These are phyloP conservation scores for Pythium monospermum DNA, from an alignment of 352 stramenopile species.

Conservation along the genomic window DNA sequence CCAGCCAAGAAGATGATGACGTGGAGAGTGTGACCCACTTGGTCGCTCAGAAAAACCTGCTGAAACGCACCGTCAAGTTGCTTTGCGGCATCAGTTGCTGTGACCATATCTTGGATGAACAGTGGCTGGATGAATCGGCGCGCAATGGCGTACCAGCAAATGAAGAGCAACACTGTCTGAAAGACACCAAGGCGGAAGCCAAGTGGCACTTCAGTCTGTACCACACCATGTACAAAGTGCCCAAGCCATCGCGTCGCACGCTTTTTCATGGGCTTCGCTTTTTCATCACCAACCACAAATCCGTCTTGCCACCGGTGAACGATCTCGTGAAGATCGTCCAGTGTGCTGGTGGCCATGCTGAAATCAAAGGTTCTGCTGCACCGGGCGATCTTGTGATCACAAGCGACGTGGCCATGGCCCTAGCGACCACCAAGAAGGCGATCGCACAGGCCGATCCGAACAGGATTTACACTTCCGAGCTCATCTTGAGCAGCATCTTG, in stretches of 20 bases:
- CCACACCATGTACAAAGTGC: constrained; percentile 40
- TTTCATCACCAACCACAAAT: constrained; percentile 51
- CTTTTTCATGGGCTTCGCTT: constrained; percentile 30
- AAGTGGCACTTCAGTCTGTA: constrained; percentile 48
- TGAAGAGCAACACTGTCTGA: constrained; percentile 34
- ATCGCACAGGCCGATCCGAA: constrained; percentile 13
- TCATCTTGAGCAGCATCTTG: constrained; percentile 40
- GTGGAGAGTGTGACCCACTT: constrained; percentile 47
- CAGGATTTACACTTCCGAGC: constrained; percentile 32
- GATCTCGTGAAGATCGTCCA: constrained; percentile 32
- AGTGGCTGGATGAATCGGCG: constrained; percentile 42
- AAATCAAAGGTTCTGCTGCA: constrained; percentile 35
- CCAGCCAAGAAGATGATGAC: constrained; percentile 42
- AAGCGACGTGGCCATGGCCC: constrained; percentile 25
- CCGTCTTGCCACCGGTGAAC: constrained; percentile 21
- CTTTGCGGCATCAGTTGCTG: constrained; percentile 52
- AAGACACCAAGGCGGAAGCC: constrained; percentile 32
- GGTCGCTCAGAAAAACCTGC: constrained; percentile 37
- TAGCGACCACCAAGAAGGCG: constrained; percentile 30
- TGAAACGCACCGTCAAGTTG: constrained; percentile 61
- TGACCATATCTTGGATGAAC: constrained; percentile 41
- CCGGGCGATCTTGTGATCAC: constrained; percentile 41
- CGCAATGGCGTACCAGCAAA: constrained; percentile 15
- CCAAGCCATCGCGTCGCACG: constrained; percentile 16
- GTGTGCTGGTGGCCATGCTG: constrained; percentile 41